A percentile compares a stretch with the other conserved stretches of the same genome.
These are phyloP conservation scores for Fusarium nematophilum DNA, from an alignment of 2,329 filamentous ascomycete species.

Conservation along the genomic window DNA sequence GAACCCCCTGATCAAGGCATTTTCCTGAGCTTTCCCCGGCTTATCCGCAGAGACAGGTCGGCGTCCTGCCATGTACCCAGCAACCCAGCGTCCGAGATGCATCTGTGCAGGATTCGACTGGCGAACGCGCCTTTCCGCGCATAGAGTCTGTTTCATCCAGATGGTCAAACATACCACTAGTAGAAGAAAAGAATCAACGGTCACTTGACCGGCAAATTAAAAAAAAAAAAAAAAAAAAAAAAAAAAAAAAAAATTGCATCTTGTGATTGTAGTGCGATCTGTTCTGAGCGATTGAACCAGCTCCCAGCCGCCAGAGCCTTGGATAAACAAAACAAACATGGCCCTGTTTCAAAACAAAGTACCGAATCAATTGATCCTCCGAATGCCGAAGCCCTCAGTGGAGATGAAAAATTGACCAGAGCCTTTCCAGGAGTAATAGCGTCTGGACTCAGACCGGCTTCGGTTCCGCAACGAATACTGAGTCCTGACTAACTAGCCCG, in stretches of 20 bases:
- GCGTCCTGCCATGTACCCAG: conserved; percentile 8
- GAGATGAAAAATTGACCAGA: conserved; percentile 7
- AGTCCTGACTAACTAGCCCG: too few species aligned
- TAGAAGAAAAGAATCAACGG: conserved; percentile 3
- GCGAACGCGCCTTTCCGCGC: conserved; percentile 19
- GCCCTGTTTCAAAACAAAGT: not conserved
- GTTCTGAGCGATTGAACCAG: too few species aligned
- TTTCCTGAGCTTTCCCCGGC: conserved; percentile 4
- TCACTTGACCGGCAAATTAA: conserved; percentile 13
- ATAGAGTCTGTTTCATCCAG: conserved; percentile 24
- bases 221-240: not conserved
- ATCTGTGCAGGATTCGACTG: not conserved
- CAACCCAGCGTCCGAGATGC: not conserved
- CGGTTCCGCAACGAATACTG: conserved; percentile 7
- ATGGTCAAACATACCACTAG: conserved; percentile 6
- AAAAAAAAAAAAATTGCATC: not conserved
- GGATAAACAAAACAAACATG: not conserved
- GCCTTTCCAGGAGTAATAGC: not conserved
- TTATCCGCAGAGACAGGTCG: conserved; percentile 6
- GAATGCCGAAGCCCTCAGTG: conserved; percentile 13
- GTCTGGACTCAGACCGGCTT: not conserved
- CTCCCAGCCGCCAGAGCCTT: too few species aligned
- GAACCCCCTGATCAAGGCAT: not conserved
- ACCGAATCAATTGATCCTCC: conserved; percentile 7
- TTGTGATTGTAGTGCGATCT: too few species aligned